Conservation (phyloP, 805 yeast species). For the Teunomyces cretensis region DNA sequence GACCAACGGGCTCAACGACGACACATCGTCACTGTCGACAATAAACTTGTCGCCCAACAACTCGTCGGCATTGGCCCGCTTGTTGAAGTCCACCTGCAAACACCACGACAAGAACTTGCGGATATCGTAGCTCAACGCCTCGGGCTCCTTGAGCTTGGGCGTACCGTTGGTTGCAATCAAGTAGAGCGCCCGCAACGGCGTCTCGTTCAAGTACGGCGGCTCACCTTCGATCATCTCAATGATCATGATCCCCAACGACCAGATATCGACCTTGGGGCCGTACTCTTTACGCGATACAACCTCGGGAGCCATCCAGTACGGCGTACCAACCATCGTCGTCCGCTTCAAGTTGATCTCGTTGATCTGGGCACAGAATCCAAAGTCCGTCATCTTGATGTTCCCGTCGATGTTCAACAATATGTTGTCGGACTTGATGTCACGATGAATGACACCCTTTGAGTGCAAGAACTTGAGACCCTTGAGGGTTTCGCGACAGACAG, state of each 20-base stretch:
- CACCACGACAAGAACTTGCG: constrained; percentile 73
- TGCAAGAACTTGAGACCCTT: constrained; percentile 86
- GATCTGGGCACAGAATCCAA: constrained; percentile 92
- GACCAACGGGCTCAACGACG: constrained; percentile 69
- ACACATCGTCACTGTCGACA: constrained; percentile 57
- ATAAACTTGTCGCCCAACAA: constrained; percentile 68
- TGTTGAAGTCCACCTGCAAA: constrained; percentile 78
- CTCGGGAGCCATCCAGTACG: constrained; percentile 99
- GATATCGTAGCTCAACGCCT: constrained; percentile 63
- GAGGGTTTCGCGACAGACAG: constrained; percentile 89
- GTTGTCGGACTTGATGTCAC: constrained; percentile 96
- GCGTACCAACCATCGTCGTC: constrained; percentile 98
- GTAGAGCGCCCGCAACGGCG: constrained; percentile 90
- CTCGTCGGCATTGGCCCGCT: constrained; percentile 75
- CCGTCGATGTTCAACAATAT: constrained; percentile 81
- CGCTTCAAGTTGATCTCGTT: constrained; percentile 76
- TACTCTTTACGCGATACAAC: constrained; percentile 93
- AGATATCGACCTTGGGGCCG: constrained; percentile 94
- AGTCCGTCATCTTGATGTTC: constrained; percentile 90
- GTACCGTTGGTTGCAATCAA: constrained; percentile 96
- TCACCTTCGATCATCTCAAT: constrained; percentile 99
- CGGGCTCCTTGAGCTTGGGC: constrained; percentile 89
- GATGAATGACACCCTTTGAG: constrained; percentile 87
- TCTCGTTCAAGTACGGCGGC: constrained; percentile 96
- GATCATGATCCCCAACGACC: constrained; percentile 98